Base-by-base conservation (phyloP, 164 flowering plant genomes). In the Nymphaea colorata region DNA sequence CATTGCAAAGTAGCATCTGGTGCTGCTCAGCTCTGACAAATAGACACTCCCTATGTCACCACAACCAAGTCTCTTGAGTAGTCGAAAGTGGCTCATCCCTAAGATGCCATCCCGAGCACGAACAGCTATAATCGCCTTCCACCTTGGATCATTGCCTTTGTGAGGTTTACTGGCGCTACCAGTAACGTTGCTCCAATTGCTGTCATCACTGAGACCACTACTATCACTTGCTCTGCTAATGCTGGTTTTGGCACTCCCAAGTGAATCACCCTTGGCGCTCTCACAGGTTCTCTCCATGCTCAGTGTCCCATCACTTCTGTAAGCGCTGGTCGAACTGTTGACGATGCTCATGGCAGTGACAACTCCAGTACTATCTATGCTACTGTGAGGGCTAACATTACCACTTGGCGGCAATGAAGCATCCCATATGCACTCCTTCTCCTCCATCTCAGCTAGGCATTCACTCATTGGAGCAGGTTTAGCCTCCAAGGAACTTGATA, bases 171-270 rank as follows among this genome's bases (percentile, higher is more conserved):
- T 88, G 60, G 93, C 93, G 77, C 93, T 82, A 42, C 93, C 93
- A 59, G 96, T 93, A 42, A 84, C 67, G 67, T 86, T 87, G 74
- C 98, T 93, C 98, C 98, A 90, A 70, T 81, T 90, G 76, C 98
- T 93, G 43, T 93, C 98, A 77, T 93, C 98, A 71, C 98, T 93
- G 61, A 93, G 89, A 45, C 95, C 96, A 79, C 98, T 93, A 68
- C 96, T 93, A 72, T 86, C 86, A 76, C 98, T 93, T 47, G 96
- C 96, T 71, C 96, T 81, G 61, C 98, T 92, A 62, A 82, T 74
- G 69, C 96, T 92, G 64, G 91, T 90, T 79, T 87, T 93, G 16
- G 82, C 82, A 80, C 96, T 88, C 78, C 87, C 98, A 63, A 93
- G 88, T 43, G 95, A 93, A 66, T 90, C 93, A 59, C 91, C 93